These are phyloP conservation scores for Camelina neglecta DNA, from an alignment of 345 rosid species.

Conservation along the genomic window DNA sequence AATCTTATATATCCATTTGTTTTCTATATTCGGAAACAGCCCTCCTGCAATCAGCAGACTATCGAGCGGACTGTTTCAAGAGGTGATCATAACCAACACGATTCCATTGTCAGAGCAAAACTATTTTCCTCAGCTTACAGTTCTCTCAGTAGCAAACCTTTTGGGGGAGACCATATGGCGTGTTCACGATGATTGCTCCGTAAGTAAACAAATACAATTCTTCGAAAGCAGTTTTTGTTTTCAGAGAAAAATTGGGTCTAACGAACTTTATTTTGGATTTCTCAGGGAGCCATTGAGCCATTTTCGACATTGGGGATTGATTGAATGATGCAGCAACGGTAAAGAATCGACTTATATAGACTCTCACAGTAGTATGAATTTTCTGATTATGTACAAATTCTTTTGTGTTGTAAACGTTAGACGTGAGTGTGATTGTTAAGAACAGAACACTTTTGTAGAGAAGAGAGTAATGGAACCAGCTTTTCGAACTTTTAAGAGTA, in stretches of 20 bases:
- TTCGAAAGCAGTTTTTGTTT: constrained; percentile 6
- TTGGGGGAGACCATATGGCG: constrained; percentile 98
- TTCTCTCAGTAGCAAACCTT: constrained; percentile 94
- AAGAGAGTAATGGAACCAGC: constrained; percentile 7
- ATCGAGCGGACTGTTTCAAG: constrained; percentile 93
- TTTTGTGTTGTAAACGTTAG: constrained; percentile 34
- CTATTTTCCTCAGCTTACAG: constrained; percentile 90
- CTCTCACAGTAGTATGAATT: constrained; percentile 9
- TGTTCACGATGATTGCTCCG: constrained; percentile 94
- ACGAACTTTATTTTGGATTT: constrained; percentile 31
- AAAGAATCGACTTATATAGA: constrained; percentile 1
- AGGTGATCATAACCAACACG: constrained; percentile 94
- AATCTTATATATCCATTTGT: constrained; percentile 18
- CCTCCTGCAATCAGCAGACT: constrained; percentile 95
- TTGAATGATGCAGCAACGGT: constrained; percentile 46
- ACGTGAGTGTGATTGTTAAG: constrained; percentile 15
- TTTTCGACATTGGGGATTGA: constrained; percentile 85
- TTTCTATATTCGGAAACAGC: constrained; percentile 50
- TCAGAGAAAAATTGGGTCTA: constrained; percentile 10
- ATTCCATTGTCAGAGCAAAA: constrained; percentile 83
- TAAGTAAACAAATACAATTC: constrained; percentile 55
- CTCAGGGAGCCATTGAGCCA: constrained; percentile 82
- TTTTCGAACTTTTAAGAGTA: background rate
- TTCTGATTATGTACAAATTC: constrained; percentile 28
- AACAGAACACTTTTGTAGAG: constrained; percentile 34